Base-by-base conservation (phyloP, 805 yeast species). In the Yueomyces sinensis region DNA sequence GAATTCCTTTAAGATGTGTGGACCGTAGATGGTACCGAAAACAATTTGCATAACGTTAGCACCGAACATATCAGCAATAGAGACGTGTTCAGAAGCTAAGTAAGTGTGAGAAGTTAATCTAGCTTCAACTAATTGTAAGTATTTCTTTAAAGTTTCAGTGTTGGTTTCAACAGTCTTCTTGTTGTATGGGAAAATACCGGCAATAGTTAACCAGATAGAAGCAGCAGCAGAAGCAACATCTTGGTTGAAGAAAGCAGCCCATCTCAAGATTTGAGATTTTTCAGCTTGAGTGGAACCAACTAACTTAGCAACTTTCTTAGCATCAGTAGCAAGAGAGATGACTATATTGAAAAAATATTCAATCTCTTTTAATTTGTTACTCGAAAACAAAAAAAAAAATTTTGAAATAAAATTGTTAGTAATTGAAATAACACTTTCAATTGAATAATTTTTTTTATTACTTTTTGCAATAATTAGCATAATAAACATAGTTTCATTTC, bases 141-240 rank as follows among this genome's bases (percentile, higher is more conserved):
- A 52, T 30, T 48, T 50, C 33, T 65, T 68, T 44, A 68, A 47
- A 35, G 48, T 42, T 29, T 54, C 70, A 18, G 35, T 34, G 34
- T 60, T 56, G 28, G 63, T 65, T 41, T 77, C 81, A 40, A 70
- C 70, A 35, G 44, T 55, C 43, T 77, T 79, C 74, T 82, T 82
- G 81, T 83, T 80, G 82, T 72, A 84, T 46, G 91, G 87, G 36
- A 41, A 54, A 32, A 48, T 53, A 50, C 94, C 95, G 25, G 58
- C 47, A 38, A 76, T 51, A 45, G 81, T 77, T 38, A 60, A 54
- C 61, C 78, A 68, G 47, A 71, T 70, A 27, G 43, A 44, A 40
- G 68, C 67, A 36, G 68, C 47, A 34, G 59, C 49, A 27, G 62
- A 46, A 46, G 77, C 55, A 39, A 79, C 45, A 51, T 86, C 95